These are phyloP conservation scores for Laguncularia racemosa DNA, from an alignment of 345 rosid genomes.

Conservation along the genomic window DNA sequence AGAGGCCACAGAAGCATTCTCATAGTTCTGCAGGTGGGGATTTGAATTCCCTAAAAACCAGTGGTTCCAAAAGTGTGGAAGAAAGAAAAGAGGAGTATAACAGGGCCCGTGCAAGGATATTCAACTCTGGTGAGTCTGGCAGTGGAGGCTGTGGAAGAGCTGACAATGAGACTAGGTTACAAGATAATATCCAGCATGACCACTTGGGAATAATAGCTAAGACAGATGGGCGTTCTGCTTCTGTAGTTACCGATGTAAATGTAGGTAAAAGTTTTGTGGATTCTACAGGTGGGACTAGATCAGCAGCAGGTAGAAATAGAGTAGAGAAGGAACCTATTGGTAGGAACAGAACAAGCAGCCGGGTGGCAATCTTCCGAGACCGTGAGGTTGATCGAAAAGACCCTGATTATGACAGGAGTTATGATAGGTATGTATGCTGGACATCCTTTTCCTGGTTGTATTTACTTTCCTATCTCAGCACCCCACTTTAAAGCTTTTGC, in stretches of 20 bases:
- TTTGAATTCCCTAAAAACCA: conserved; percentile 38
- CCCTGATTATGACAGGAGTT: conserved; percentile 78
- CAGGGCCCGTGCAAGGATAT: conserved; percentile 72
- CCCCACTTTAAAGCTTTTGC: no score
- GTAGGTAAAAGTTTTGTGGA: conserved; percentile 37
- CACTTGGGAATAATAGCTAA: conserved; percentile 27
- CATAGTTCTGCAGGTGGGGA: conserved; percentile 21
- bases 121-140: conserved; percentile 34
- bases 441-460: neutral
- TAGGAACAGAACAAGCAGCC: conserved; percentile 40
- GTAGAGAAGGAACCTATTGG: conserved; percentile 52
- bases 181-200: conserved; percentile 29
- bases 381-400: conserved; percentile 68
- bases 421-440: conserved; percentile 53
- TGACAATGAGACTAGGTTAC: conserved; percentile 40
- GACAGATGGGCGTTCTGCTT: conserved; percentile 35
- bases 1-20: conserved; percentile 54
- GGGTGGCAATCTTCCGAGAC: conserved; percentile 80
- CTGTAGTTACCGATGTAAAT: conserved; percentile 36
- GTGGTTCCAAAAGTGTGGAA: conserved; percentile 60
- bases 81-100: conserved; percentile 85
- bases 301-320: conserved; percentile 40
- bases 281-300: conserved; percentile 38
- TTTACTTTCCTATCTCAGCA: no score
- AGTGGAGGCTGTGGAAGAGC: conserved; percentile 30